Conservation (phyloP, 768 basidiomycete genomes). For the Suillus plorans region DNA sequence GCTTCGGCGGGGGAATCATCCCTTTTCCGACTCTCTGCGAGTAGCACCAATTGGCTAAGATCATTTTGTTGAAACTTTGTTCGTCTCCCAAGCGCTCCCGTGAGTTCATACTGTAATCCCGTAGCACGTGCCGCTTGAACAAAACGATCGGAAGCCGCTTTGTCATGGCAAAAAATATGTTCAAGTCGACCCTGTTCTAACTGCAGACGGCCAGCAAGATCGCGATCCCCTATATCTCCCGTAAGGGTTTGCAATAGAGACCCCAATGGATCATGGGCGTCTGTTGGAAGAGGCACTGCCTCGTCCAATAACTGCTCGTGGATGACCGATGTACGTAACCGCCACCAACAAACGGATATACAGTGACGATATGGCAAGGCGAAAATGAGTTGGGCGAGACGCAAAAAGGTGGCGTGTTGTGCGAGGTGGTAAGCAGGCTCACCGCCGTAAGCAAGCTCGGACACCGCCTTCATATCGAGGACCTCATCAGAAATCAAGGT, state of each 20-base stretch:
- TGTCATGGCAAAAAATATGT: conserved; percentile 75
- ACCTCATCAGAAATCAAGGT: conserved; percentile 40
- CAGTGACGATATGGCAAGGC: conserved; percentile 48
- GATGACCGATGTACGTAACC: conserved; percentile 66
- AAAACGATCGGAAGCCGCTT: conserved; percentile 73
- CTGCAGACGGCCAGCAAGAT: conserved; percentile 64
- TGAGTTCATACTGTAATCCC: conserved; percentile 85
- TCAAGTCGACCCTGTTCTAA: conserved; percentile 81
- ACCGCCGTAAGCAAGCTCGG: conserved; percentile 79
- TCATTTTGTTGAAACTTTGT: conserved; percentile 92
- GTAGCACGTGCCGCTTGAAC: conserved; percentile 74
- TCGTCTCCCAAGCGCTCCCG: conserved; percentile 88
- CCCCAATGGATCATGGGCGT: conserved; percentile 40
- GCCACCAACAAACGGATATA: conserved; percentile 72
- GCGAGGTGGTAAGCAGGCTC: conserved; percentile 97
- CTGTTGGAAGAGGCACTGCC: conserved; percentile 57
- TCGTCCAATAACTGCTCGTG: conserved; percentile 84
- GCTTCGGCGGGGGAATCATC: conserved; percentile 19
- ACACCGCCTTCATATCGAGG: conserved; percentile 65
- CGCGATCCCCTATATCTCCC: conserved; percentile 53
- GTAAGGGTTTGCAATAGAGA: conserved; percentile 41
- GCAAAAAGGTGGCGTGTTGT: conserved; percentile 64
- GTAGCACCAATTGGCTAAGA: conserved; percentile 85
- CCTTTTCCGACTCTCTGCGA: conserved; percentile 79
- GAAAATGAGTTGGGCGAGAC: conserved; percentile 73